Percentiles rank a stretch among this genome's conserved stretches.
phyloP scores from a whole-genome alignment of 2,329 filamentous ascomycete genomes.

The Beauveria scarabaeidicola region DNA sequence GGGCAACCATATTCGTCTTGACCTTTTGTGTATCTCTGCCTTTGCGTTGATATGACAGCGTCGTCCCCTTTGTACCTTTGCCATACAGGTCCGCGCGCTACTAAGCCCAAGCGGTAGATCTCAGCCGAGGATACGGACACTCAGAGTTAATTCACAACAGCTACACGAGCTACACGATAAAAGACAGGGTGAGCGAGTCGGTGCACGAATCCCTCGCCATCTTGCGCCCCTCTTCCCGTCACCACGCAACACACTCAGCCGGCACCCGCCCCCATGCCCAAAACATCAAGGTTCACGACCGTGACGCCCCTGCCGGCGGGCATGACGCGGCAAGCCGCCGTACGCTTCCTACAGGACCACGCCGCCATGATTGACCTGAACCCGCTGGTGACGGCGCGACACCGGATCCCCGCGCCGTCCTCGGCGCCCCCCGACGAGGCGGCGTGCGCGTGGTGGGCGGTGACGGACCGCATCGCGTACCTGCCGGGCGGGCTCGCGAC shows the following conservation, averaged over 20 bases:
- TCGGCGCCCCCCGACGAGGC: slow-evolving; percentile 63
- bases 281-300: slow-evolving; percentile 58
- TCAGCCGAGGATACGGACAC: neutral
- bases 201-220: too few relatives aligned
- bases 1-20: too few relatives aligned
- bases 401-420: slow-evolving; percentile 57
- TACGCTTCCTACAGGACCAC: slow-evolving; percentile 71
- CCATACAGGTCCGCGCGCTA: neutral
- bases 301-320: slow-evolving; percentile 66
- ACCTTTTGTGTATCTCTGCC: neutral
- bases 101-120: neutral
- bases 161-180: too few relatives aligned
- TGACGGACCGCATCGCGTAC: slow-evolving; percentile 70
- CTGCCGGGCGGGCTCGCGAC: slow-evolving; percentile 49
- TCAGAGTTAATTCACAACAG: too few relatives aligned
- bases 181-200: neutral
- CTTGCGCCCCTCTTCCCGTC: too few relatives aligned
- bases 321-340: slow-evolving; percentile 60
- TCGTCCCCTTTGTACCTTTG: neutral
- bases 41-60: neutral
- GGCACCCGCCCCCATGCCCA: neutral
- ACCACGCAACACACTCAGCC: too few relatives aligned
- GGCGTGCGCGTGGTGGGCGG: slow-evolving; percentile 65
- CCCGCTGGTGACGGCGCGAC: slow-evolving; percentile 67
- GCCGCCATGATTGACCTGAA: slow-evolving; percentile 81